Percentiles rank a stretch among this genome's conserved stretches.
phyloP scores from a whole-genome alignment of 768 basidiomycete species.

The Suillus ampliporus region DNA sequence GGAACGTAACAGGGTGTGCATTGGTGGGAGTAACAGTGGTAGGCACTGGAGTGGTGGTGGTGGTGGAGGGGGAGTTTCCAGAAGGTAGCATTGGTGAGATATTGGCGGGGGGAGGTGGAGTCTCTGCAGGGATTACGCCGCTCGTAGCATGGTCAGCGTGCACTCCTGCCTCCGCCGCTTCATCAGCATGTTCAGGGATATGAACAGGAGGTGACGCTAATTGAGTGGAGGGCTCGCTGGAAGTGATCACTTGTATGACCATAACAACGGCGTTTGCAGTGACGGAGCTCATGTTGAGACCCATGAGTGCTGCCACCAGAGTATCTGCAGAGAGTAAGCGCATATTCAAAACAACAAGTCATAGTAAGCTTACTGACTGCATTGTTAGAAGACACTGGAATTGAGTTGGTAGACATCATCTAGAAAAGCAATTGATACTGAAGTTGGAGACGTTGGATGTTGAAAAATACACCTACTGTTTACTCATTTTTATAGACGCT shows the following conservation, averaged over 20 bases:
- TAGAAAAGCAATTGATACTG: neutral
- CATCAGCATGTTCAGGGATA: neutral
- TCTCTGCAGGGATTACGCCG: no score
- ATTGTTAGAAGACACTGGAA: neutral
- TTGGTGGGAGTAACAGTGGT: neutral
- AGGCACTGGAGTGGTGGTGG: no score
- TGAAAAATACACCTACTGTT: neutral
- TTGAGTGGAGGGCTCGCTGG: neutral
- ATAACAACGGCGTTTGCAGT: neutral
- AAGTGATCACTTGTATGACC: neutral
- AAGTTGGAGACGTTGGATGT: neutral
- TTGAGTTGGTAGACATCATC: neutral
- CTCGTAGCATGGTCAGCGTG: neutral
- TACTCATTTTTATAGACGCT: neutral
- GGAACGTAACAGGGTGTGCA: neutral
- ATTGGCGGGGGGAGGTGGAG: neutral
- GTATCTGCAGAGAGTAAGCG: neutral
- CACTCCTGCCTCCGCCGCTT: neutral
- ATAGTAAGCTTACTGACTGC: neutral
- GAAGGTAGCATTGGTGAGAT: no score
- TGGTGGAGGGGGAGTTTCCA: no score
- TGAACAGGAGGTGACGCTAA: neutral
- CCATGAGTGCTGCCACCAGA: neutral
- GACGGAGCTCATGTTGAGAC: neutral
- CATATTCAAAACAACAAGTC: neutral